Evolutionary conservation across 305 asterid genomes (phyloP).

Genomic region (Lippia alba): DNA sequence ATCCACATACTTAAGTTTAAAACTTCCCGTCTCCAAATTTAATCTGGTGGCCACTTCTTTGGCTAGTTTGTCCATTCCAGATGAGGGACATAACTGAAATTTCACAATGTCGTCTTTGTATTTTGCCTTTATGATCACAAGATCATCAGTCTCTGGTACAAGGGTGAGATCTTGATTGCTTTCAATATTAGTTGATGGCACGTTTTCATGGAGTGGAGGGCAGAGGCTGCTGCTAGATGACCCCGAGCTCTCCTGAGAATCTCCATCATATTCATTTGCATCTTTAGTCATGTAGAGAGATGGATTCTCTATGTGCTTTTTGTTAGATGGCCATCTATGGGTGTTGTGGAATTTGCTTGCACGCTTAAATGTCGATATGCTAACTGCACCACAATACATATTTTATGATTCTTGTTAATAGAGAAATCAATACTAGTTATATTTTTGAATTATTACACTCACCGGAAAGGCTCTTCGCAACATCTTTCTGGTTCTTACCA

Average conservation of each 20-base stretch:
- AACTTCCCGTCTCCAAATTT: constrained; percentile 2
- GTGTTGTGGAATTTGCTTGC: constrained; percentile 1
- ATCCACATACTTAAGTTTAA: constrained; percentile 33
- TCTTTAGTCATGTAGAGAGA: not conserved
- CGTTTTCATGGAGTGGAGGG: not conserved
- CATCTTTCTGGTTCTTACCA: constrained; percentile 26
- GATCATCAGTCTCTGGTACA: not conserved
- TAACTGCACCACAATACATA: too few species aligned
- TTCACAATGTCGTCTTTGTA: constrained; percentile 7
- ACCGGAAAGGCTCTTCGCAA: constrained; percentile 28
- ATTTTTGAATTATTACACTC: too few species aligned
- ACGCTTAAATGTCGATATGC: constrained; percentile 32
- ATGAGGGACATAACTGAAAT: constrained; percentile 27
- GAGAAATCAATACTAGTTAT: too few species aligned
- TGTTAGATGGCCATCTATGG: constrained; percentile 31
- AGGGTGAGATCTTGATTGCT: not conserved
- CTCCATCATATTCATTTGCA: not conserved
- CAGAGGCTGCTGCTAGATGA: not conserved
- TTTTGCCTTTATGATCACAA: constrained; percentile 20
- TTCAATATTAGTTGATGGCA: not conserved
- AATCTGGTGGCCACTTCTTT: constrained; percentile 27
- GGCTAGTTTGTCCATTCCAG: not conserved
- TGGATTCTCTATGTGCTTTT: not conserved
- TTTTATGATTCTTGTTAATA: too few species aligned
- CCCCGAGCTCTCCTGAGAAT: too few species aligned